These are phyloP conservation scores for Trichoderma afroharzianum DNA, from an alignment of 2,329 filamentous ascomycete genomes.

Conservation along the genomic window DNA sequence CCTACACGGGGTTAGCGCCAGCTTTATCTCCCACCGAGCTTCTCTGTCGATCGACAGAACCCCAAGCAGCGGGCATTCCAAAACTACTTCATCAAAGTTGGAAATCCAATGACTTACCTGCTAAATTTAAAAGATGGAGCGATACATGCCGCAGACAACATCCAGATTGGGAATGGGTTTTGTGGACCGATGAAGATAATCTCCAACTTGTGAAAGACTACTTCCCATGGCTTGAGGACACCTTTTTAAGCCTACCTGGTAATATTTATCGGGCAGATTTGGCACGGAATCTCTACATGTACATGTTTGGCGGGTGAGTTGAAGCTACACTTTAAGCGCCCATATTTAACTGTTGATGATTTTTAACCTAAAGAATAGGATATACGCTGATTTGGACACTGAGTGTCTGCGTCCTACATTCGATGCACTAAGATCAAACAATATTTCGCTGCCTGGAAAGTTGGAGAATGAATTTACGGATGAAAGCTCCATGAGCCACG, in stretches of 20 bases:
- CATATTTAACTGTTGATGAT: background rate
- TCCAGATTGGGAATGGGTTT: conserved; percentile 34
- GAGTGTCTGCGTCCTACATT: background rate
- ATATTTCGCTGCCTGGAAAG: background rate
- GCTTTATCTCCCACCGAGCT: background rate
- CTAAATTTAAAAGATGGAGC: conserved; percentile 32
- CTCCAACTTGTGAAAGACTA: conserved; percentile 30
- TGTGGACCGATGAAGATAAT: conserved; percentile 37
- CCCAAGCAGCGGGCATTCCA: conserved; percentile 35
- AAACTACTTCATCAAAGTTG: conserved; percentile 29
- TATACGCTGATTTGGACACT: background rate
- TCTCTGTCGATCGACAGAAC: background rate
- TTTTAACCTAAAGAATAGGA: background rate
- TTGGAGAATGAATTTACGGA: background rate
- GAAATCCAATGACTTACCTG: conserved; percentile 24
- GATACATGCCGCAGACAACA: conserved; percentile 29
- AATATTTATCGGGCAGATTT: conserved; percentile 33
- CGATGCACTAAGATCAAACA: background rate
- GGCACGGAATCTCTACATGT: conserved; percentile 34
- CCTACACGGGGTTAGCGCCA: background rate
- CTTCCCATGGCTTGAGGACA: conserved; percentile 31
- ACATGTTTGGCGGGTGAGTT: conserved; percentile 33
- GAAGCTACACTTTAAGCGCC: conserved; percentile 21
- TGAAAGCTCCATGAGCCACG: background rate
- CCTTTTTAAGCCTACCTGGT: conserved; percentile 29